Evolutionary conservation across 2,329 filamentous ascomycete genomes (phyloP).

Genomic region (Apiospora aurea): DNA sequence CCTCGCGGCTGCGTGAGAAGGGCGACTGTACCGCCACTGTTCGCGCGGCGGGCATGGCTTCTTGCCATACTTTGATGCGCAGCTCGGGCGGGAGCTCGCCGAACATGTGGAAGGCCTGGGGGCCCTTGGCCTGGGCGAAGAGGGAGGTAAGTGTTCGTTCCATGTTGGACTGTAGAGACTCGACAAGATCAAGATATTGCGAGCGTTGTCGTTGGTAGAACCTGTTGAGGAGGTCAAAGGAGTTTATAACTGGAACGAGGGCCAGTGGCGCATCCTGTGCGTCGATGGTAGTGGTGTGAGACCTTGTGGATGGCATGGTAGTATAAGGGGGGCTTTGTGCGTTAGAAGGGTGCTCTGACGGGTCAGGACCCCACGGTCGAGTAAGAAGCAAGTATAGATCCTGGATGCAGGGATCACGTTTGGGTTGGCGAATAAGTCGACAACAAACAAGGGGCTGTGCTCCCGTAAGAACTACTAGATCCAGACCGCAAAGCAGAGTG

Average conservation of each 20-base stretch:
- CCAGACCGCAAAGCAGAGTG: neutral
- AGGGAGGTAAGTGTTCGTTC: constrained; percentile 30
- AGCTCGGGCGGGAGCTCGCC: constrained; percentile 42
- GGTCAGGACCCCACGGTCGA: constrained; percentile 13
- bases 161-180: constrained; percentile 36
- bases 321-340: constrained; percentile 3
- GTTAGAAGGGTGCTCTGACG: neutral
- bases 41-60: constrained; percentile 40
- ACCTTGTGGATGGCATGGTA: constrained; percentile 19
- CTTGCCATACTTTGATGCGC: constrained; percentile 43
- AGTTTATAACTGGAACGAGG: constrained; percentile 33
- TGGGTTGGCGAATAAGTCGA: neutral
- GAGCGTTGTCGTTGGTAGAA: constrained; percentile 33
- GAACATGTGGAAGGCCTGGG: constrained; percentile 38
- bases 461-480: neutral
- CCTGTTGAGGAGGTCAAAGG: constrained; percentile 30
- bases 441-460: constrained; percentile 7
- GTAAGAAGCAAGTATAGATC: constrained; percentile 5
- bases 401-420: neutral
- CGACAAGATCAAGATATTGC: constrained; percentile 34
- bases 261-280: constrained; percentile 35
- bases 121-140: constrained; percentile 9
- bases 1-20: constrained; percentile 26
- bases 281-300: constrained; percentile 25
- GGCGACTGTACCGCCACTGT: constrained; percentile 41